Percentiles rank a stretch among this genome's conserved stretches.
phyloP scores from a whole-genome alignment of 306 rosid species.

The Castanopsis chinensis region DNA sequence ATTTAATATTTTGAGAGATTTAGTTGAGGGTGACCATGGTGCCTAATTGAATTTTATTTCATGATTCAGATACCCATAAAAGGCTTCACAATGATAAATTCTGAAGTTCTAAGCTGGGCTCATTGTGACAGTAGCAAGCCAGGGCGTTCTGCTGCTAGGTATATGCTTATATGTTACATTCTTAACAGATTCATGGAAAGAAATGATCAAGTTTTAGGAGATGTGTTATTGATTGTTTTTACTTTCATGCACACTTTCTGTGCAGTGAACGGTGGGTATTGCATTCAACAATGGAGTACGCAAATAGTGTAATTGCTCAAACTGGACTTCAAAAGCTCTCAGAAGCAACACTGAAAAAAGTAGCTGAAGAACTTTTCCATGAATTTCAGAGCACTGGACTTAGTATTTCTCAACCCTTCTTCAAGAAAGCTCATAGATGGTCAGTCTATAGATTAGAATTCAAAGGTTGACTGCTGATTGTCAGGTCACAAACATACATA shows the following conservation, averaged over 20 bases:
- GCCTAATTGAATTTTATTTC: constrained; percentile 20
- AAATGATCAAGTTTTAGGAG: constrained; percentile 8
- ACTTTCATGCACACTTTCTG: constrained; percentile 4
- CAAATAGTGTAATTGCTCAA: constrained; percentile 66
- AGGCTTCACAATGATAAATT: constrained; percentile 65
- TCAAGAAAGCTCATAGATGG: constrained; percentile 92
- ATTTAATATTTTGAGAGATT: constrained; percentile 13
- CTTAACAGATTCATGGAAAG: neutral
- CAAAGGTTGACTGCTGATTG: constrained; percentile 11
- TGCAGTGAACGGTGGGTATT: constrained; percentile 85
- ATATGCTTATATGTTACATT: constrained; percentile 17
- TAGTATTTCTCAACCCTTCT: constrained; percentile 49
- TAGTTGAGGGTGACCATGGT: constrained; percentile 20
- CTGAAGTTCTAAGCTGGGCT: constrained; percentile 70
- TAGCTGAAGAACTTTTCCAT: constrained; percentile 74
- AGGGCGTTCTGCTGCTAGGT: constrained; percentile 65
- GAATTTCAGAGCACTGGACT: constrained; percentile 64
- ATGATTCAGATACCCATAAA: constrained; percentile 64
- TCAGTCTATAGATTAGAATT: constrained; percentile 35
- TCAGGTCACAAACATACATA: neutral
- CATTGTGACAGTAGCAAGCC: constrained; percentile 91
- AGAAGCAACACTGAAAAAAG: constrained; percentile 51
- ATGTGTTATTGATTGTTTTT: constrained; percentile 19
- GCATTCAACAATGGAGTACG: constrained; percentile 83
- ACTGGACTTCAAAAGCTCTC: constrained; percentile 80